Evolutionary conservation across 2,329 filamentous ascomycete genomes (phyloP), one percentile per base, ranked within the genome.

Genomic region (Arachnomyces sp.): DNA sequence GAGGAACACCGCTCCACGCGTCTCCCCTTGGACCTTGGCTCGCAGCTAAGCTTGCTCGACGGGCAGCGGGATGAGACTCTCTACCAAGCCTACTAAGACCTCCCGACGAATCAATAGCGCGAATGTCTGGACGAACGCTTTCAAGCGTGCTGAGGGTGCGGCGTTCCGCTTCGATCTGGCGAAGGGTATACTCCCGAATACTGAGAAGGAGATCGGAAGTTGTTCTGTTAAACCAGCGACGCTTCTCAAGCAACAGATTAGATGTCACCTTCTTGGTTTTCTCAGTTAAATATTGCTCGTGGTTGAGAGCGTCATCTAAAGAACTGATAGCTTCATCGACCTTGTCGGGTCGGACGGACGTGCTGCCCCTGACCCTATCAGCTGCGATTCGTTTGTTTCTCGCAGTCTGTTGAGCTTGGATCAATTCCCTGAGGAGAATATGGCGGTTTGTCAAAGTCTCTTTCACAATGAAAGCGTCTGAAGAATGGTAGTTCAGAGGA

Each of bases 11-110:
- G 54, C 87, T 94, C 92, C 92, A 98, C 12, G 92, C 83, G 62
- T 98, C 92, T n/a, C 92, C 92, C 67, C 94, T 94, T 36, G 92
- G 90, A 0, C 92, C 92, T 65, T 98, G 92, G 54, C 84, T 92
- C 34, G 85, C 84, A 12, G 85, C 84, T 49, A 95, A 66, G 61
- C 79, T 90, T 17, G 81, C 66, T 45, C 90, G 79, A 40, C 92
- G 78, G 20, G 68, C 66, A 4, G 80, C 67, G 2, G 92, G 90
- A 59, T 94, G 87, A 12, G 84, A 71, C 65, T 98, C 92, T 43
- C 92, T 80, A 31, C 92, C 92, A 28, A 98, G 74, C 31, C 92
- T 79, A 55, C 84, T 92, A 34, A 98, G 76, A 8, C 92, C 92
- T 40, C 92, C 92, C 5, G 84, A 89, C 29, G 83, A 74, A 63